Evolutionary conservation across 768 basidiomycete genomes (phyloP).

Genomic region (Strobilomyces confusus): DNA sequence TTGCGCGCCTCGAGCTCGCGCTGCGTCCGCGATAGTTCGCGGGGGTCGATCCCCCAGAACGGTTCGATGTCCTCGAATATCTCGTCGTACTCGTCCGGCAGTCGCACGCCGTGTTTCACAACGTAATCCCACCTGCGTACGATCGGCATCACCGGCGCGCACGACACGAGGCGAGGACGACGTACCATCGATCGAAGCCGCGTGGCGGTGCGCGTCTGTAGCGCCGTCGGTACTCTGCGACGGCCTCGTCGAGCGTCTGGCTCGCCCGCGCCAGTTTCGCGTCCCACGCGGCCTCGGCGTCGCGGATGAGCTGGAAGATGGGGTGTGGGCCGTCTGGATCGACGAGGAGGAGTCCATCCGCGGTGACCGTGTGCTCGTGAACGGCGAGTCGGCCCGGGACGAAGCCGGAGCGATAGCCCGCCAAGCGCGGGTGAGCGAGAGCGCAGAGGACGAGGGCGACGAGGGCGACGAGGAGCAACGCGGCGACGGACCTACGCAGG

Average conservation of each 20-base stretch:
- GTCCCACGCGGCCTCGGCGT: conserved; percentile 37
- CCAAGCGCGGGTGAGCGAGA: neutral
- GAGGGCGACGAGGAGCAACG: neutral
- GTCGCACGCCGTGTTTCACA: conserved; percentile 22
- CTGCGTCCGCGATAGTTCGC: conserved; percentile 18
- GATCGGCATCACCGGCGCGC: too few relatives aligned
- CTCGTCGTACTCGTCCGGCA: conserved; percentile 37
- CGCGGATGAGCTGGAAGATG: conserved; percentile 38
- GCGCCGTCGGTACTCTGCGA: conserved; percentile 35
- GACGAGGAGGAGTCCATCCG: conserved; percentile 33
- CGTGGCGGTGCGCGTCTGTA: conserved; percentile 35
- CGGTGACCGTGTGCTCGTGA: conserved; percentile 17
- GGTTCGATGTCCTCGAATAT: conserved; percentile 37
- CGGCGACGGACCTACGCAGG: neutral
- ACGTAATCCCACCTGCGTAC: conserved; percentile 44
- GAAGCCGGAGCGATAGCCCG: neutral
- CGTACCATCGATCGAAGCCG: conserved; percentile 42
- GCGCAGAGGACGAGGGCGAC: neutral
- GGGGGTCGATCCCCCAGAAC: conserved; percentile 35
- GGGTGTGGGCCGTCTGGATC: conserved; percentile 38
- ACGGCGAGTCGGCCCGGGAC: neutral
- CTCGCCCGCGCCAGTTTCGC: conserved; percentile 33
- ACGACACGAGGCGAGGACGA: neutral
- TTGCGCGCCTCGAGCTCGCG: conserved; percentile 16
- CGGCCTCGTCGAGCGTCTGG: conserved; percentile 34